phyloP scores from a whole-genome alignment of 805 yeast genomes.

The Starmerella ratchasimensis region DNA sequence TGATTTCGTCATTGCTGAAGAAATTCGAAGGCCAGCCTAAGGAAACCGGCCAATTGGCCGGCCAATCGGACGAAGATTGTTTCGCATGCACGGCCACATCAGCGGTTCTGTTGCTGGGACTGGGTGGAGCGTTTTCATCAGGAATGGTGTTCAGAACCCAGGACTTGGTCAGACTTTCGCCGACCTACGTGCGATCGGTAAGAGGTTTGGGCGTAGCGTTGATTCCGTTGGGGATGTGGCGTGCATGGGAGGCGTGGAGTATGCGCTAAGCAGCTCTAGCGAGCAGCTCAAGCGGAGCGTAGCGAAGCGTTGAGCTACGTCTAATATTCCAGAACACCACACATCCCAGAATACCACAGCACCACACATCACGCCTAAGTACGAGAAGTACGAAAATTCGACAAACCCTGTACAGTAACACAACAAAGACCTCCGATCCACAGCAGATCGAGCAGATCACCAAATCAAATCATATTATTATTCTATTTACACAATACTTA shows the following conservation, averaged over 20 bases:
- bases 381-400: no score
- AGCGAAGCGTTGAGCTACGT: no score
- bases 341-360: no score
- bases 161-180: slow-evolving; percentile 25
- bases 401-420: no score
- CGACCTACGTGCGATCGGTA: slow-evolving; percentile 40
- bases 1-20: not conserved
- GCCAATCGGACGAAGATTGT: slow-evolving; percentile 34
- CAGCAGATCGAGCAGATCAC: no score
- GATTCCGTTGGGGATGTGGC: slow-evolving; percentile 42
- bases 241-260: slow-evolving; percentile 52
- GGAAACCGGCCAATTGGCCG: not conserved
- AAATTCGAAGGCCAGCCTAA: not conserved
- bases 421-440: no score
- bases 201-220: slow-evolving; percentile 42
- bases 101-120: slow-evolving; percentile 41
- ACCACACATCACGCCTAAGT: no score
- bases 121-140: slow-evolving; percentile 49
- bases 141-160: slow-evolving; percentile 39
- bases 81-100: slow-evolving; percentile 58
- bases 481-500: no score
- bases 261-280: no score
- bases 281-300: no score
- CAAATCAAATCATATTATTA: no score
- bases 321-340: no score